Conservation (phyloP, 148 eudicot genomes). For the Rhododendron mucronatum region DNA sequence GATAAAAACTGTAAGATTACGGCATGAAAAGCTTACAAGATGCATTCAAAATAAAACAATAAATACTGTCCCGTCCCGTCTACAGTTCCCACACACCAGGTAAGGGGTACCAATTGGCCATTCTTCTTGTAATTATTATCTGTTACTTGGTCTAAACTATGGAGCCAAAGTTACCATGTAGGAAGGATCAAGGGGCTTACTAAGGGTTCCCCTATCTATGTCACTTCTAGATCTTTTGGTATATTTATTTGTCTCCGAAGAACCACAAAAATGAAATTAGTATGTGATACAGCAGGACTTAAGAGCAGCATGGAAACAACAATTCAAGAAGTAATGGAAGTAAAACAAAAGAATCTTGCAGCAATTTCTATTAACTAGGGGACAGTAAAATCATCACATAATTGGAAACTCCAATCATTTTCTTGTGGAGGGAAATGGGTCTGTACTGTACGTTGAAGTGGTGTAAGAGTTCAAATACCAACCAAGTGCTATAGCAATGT, state of each 20-base stretch:
- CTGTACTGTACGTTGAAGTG: neutral
- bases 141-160: neutral
- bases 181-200: neutral
- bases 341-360: neutral
- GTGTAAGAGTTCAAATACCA: constrained; percentile 20
- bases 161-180: neutral
- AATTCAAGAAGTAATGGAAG: neutral
- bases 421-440: neutral
- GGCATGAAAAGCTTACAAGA: neutral
- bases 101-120: neutral
- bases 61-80: neutral
- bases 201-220: neutral
- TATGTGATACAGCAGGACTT: neutral
- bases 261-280: neutral
- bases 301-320: neutral
- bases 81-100: neutral
- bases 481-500: constrained; percentile 68
- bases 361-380: neutral
- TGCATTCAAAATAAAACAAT: neutral
- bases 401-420: neutral
- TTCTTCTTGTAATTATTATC: neutral
- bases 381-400: neutral
- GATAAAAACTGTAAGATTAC: neutral
- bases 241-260: neutral
- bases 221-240: neutral